Percentiles rank a stretch among this genome's conserved stretches.
Evolutionary conservation across 1,284 basidiomycete species (phyloP).

Genomic region (Sporisorium iseilematis-ciliati): DNA sequence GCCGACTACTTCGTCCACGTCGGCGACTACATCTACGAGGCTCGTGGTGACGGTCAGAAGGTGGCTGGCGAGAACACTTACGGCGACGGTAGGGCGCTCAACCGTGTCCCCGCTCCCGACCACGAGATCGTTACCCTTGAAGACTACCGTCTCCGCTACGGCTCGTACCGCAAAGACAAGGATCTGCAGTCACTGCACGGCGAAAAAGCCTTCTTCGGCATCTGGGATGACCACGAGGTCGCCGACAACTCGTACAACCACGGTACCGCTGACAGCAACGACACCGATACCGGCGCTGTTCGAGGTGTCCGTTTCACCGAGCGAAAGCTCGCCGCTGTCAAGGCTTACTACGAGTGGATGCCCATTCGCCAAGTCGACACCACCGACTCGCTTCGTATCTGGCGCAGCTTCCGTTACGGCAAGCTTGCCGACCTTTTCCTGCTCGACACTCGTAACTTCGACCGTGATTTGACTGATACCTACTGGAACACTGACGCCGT

Average conservation of each 20-base stretch:
- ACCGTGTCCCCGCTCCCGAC: constrained; percentile 70
- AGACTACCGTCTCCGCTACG: constrained; percentile 77
- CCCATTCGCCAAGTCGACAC: constrained; percentile 77
- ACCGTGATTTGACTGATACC: constrained; percentile 77
- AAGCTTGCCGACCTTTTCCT: constrained; percentile 64
- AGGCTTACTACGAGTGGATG: constrained; percentile 80
- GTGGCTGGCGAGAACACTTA: constrained; percentile 56
- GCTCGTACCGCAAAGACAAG: constrained; percentile 72
- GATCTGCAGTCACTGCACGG: constrained; percentile 39
- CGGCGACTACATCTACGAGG: constrained; percentile 75
- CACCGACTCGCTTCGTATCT: constrained; percentile 77
- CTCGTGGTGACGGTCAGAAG: constrained; percentile 44
- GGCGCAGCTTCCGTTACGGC: constrained; percentile 74
- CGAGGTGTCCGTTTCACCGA: constrained; percentile 73
- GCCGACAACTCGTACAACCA: constrained; percentile 77
- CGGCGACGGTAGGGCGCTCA: constrained; percentile 68
- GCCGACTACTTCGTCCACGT: constrained; percentile 77
- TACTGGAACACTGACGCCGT: constrained; percentile 74
- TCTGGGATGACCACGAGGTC: constrained; percentile 77
- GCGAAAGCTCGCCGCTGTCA: constrained; percentile 76
- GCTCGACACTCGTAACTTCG: constrained; percentile 78
- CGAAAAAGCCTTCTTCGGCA: constrained; percentile 37
- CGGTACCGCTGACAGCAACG: constrained; percentile 77
- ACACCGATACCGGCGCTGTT: constrained; percentile 73
- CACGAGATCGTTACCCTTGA: constrained; percentile 76